These are phyloP conservation scores for Paramecium tetraurelia DNA, from an alignment of 73 alveolate genomes.

Conservation along the genomic window DNA sequence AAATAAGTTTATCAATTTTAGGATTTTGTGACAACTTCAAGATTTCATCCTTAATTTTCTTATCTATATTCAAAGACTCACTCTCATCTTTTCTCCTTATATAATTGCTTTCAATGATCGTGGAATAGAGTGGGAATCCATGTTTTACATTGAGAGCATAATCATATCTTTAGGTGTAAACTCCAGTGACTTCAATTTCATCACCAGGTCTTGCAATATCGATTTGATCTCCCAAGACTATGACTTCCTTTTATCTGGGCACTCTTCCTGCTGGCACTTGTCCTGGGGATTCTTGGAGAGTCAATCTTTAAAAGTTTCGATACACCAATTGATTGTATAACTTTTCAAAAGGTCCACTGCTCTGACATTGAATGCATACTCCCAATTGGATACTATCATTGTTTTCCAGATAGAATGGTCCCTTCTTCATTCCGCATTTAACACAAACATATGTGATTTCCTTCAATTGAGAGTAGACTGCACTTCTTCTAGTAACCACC, in stretches of 20 bases:
- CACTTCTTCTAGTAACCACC: slow-evolving; percentile 97
- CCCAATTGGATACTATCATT: slow-evolving; percentile 85
- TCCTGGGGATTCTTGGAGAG: slow-evolving; percentile 99
- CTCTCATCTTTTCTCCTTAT: slow-evolving; percentile 90
- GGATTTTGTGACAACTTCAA: slow-evolving; percentile 86
- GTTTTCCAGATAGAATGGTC: slow-evolving; percentile 90
- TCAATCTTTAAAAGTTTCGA: slow-evolving; percentile 96
- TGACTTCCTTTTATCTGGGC: slow-evolving; percentile 97
- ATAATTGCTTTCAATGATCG: slow-evolving; percentile 96
- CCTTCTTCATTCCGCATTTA: slow-evolving; percentile 95
- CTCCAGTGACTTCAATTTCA: slow-evolving; percentile 97
- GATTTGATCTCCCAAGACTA: slow-evolving; percentile 95
- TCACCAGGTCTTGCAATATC: slow-evolving; percentile 99
- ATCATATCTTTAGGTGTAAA: slow-evolving; percentile 92
- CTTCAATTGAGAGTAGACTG: slow-evolving; percentile 92
- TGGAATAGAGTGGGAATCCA: slow-evolving; percentile 95
- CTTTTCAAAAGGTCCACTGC: slow-evolving; percentile 93
- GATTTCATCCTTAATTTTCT: slow-evolving; percentile 93
- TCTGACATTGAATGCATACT: slow-evolving; percentile 92
- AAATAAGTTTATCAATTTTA: slow-evolving; percentile 85
- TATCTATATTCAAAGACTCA: slow-evolving; percentile 83
- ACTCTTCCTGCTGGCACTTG: slow-evolving; percentile 99
- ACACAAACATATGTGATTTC: slow-evolving; percentile 89
- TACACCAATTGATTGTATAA: slow-evolving; percentile 88
- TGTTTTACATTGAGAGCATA: slow-evolving; percentile 93